Evolutionary conservation across 495 filamentous ascomycete species (phyloP), one percentile per base, ranked within the genome.

Genomic region (Lepidopterella palustris): DNA sequence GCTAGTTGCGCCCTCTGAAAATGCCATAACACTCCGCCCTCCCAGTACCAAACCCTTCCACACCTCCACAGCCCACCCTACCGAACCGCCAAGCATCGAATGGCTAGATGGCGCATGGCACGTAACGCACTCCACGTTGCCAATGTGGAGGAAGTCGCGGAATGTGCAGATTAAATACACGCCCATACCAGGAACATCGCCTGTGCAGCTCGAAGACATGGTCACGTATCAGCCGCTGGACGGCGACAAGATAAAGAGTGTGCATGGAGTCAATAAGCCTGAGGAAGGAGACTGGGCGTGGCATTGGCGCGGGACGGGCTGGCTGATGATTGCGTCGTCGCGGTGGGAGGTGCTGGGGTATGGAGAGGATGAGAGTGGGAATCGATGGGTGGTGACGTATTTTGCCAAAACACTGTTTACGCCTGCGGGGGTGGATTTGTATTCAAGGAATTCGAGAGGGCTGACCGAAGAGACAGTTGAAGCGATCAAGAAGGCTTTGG

Each of bases 281-380:
- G 45, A 77, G 73, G 18, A 75, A 75, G 62, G 54, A 23, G 63
- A 59, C 45, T 64, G 71, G n/a, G 61, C 55, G 6, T 90, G 84
- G 82, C 77, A 83, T 55, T 91, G 87, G 88, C 77, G 85, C 25
- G 88, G 88, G 4, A 86, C 81, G 61, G 84, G 86, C 3, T 79
- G 73, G 79, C 68, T 92, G 64, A 79, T 74, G 58, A 79, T 89
- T 51, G 83, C 84, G 23, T 74, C 72, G 35, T 82, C 78, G 45
- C 81, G 86, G 67, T 92, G 88, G 87, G 87, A 92, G 76, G 72
- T 88, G 15, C 68, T 92, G 42, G 87, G 86, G 4, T 88, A 77
- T 76, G 87, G 87, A 0, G 80, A 72, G 52, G 74, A 70, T 23
- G 74, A 58, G 5, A 63, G 60, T 58, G 62, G 63, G 39, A 68